Evolutionary conservation across 371 early-diverging fungal species (phyloP), one percentile per base, ranked within the genome.

Genomic region (Capillidium heterosporum): DNA sequence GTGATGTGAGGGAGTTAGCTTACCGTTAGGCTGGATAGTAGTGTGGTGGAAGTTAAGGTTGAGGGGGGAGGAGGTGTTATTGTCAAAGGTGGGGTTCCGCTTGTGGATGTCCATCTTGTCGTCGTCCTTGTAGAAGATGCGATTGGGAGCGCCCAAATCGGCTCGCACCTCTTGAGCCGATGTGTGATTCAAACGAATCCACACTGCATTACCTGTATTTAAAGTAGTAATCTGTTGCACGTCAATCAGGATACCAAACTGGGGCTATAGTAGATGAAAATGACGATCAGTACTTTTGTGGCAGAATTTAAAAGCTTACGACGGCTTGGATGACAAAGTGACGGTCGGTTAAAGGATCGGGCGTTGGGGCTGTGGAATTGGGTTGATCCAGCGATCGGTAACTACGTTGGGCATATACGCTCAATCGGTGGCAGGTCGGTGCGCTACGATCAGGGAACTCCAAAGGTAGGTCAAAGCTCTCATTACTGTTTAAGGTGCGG

Each of bases 41-140:
- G n/a, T n/a, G n/a, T n/a, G n/a, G n/a, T n/a, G n/a, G n/a, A n/a
- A n/a, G n/a, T n/a, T n/a, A n/a, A n/a, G n/a, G n/a, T n/a, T n/a
- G n/a, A n/a, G n/a, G n/a, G n/a, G n/a, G n/a, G n/a, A n/a, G n/a
- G n/a, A n/a, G n/a, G n/a, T 47, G 21, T 47, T 63, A 19, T 62
- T 63, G 41, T 59, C 58, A 56, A 62, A 57, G 2, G 49, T 56
- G 27, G 46, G n/a, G 1, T 10, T 23, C 28, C 62, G 69, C 2
- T 77, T 72, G 56, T 81, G 81, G 15, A 84, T 83, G 53, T 76
- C 72, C 82, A 83, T 81, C 62, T 81, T 78, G 51, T 84, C 82
- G 32, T 80, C 78, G 55, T 80, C 75, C 60, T 82, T 84, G 59
- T 75, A 75, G 35, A 79, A 78, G 15, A 80, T 67, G 19, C 69